Base-by-base conservation (phyloP, 106 monocot genomes). In the Dendrobium huoshanense region DNA sequence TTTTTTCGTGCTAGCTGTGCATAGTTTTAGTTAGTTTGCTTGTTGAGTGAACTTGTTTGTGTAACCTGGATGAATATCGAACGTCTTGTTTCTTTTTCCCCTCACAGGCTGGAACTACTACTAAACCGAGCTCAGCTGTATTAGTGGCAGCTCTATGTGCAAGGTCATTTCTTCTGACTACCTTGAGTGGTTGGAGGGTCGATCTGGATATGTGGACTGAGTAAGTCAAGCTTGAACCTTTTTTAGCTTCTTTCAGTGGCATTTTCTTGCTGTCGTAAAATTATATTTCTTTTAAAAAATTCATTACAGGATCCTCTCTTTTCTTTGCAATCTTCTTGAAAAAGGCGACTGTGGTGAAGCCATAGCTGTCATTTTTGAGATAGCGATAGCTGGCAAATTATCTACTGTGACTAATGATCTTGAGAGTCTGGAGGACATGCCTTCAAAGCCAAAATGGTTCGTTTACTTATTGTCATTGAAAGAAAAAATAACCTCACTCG, bases 281-380 rank as follows among this genome's bases (percentile, higher is more conserved):
- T 72, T 17, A 20, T 19, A 31, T 31, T 31, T 10, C 43, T n/a
- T 19, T 74, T 74, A 7, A 20, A 41, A 70, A 55, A 81, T 33
- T 24, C 79, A 20, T n/a, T 83, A 43, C 77, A 99, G 98, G 72
- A 86, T 89, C 51, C 84, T 99, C 76, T 83, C 87, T 3, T 90
- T 83, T 64, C 91, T 99, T 22, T 93, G 88, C n/a, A 90, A 84
- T 75, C 85, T 95, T 15, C 79, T 99, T 41, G 95, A 92, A 77
- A 87, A 87, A 54, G 91, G 91, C 43, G 98, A 99, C 78, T 89
- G 95, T 75, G 98, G 98, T 44, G 98, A 99, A 95, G 98, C 95
- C 31, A 82, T 95, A 80, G 93, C 93, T 41, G 40, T 93, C 73
- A 87, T 88, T 72, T 93, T 99, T 82, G 95, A 95, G 82, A 83